A percentile compares a stretch with the other conserved stretches of the same genome.
phyloP scores from a whole-genome alignment of 2,329 filamentous ascomycete species.

The Laburnicola sp. region DNA sequence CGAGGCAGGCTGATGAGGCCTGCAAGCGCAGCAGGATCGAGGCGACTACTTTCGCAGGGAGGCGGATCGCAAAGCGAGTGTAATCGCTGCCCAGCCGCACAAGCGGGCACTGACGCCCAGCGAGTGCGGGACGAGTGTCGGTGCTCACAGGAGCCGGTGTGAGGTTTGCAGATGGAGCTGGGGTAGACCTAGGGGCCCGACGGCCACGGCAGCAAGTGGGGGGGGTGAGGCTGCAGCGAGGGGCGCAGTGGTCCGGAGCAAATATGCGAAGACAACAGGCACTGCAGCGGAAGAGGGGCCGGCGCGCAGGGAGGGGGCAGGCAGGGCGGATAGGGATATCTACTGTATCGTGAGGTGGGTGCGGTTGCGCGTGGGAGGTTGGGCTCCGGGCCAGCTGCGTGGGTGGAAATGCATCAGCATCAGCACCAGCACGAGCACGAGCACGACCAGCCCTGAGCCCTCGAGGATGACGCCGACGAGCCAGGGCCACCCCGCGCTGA shows the following conservation, averaged over 20 bases:
- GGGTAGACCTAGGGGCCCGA: constrained; percentile 18
- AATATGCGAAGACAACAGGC: neutral
- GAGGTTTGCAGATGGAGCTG: constrained; percentile 18
- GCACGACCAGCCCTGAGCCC: too few species aligned
- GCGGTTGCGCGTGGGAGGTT: constrained; percentile 2
- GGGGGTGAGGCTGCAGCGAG: constrained; percentile 15
- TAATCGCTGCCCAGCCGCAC: constrained; percentile 24
- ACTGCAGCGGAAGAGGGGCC: neutral
- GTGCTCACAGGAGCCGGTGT: constrained; percentile 5
- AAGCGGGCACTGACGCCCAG: constrained; percentile 19
- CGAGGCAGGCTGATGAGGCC: constrained; percentile 13
- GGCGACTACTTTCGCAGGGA: constrained; percentile 12
- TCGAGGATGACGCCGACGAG: neutral
- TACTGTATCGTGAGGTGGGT: constrained; percentile 10
- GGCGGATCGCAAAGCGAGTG: constrained; percentile 19
- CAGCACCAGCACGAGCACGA: too few species aligned
- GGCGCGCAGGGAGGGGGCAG: neutral
- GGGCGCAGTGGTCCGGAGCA: constrained; percentile 7
- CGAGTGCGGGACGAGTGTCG: constrained; percentile 16
- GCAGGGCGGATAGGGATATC: constrained; percentile 2
- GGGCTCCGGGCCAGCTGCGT: constrained; percentile 1
- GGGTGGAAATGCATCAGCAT: neutral
- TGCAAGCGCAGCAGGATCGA: constrained; percentile 9
- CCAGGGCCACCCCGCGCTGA: neutral
- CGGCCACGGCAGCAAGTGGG: constrained; percentile 14